Conservation (phyloP, 768 basidiomycete species). For the Tulasnella calospora region DNA sequence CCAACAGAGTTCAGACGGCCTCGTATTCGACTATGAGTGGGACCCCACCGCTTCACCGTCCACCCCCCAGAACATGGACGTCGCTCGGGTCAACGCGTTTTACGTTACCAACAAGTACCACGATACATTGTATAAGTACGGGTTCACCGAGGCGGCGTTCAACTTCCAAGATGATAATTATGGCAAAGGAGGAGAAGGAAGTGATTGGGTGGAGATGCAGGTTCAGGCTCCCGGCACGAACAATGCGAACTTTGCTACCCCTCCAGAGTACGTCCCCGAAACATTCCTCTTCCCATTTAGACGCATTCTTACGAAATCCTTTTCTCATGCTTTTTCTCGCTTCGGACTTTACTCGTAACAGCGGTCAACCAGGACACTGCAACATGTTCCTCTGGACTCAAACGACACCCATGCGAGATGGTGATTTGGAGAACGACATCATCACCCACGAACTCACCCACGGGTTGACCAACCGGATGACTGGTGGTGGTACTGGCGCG, state of each 20-base stretch:
- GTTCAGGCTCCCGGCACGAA: constrained; percentile 36
- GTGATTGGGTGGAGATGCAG: constrained; percentile 32
- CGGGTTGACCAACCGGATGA: constrained; percentile 44
- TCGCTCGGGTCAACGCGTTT: constrained; percentile 51
- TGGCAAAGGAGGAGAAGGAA: constrained; percentile 44
- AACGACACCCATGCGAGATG: constrained; percentile 42
- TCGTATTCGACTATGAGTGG: background rate
- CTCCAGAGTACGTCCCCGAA: constrained; percentile 17
- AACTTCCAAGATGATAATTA: constrained; percentile 60
- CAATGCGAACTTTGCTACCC: constrained; percentile 41
- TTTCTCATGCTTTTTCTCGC: background rate
- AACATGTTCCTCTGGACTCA: background rate
- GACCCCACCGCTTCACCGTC: background rate
- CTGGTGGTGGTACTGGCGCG: constrained; percentile 35
- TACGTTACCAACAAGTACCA: constrained; percentile 56
- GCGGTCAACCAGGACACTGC: background rate
- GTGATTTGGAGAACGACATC: constrained; percentile 38
- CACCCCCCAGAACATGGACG: constrained; percentile 44
- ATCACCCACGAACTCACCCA: constrained; percentile 32
- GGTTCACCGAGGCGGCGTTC: constrained; percentile 46
- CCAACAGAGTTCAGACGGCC: background rate
- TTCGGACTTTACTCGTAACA: background rate
- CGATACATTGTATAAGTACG: constrained; percentile 32
- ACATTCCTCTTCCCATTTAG: background rate
- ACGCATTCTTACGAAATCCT: background rate